Evolutionary conservation across 1,139 yeast species (phyloP).

Genomic region (Blastobotrys serpentis): DNA sequence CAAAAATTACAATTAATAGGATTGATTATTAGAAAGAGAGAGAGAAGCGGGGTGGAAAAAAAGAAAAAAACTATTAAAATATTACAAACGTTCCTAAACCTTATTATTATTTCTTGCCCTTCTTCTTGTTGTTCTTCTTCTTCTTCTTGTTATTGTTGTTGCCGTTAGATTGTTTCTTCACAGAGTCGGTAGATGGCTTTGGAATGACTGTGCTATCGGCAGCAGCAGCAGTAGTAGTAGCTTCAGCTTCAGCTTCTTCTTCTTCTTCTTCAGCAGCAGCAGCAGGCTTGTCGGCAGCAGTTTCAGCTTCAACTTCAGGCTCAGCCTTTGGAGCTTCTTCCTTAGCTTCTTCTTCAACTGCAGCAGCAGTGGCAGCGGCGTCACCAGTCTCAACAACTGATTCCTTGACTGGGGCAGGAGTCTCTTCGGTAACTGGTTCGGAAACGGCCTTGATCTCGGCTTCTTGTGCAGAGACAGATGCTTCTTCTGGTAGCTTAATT

Average conservation of each 20-base stretch:
- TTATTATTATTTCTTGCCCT: conserved; percentile 26
- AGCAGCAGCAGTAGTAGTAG: too few relatives aligned
- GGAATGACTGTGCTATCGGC: conserved; percentile 14
- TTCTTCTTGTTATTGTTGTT: conserved; percentile 18
- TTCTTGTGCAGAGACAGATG: conserved; percentile 9
- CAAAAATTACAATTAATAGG: too few relatives aligned
- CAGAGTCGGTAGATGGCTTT: conserved; percentile 18
- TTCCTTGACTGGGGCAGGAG: conserved; percentile 14
- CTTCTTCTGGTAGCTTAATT: conserved; percentile 8
- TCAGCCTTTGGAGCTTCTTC: conserved; percentile 12
- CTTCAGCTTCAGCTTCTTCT: too few relatives aligned
- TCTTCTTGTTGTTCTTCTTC: conserved; percentile 26
- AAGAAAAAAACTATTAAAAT: conserved; percentile 2
- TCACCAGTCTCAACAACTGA: conserved; percentile 10
- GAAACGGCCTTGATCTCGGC: conserved; percentile 11
- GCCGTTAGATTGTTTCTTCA: conserved; percentile 16
- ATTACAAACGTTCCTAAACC: background rate
- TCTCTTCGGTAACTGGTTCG: conserved; percentile 14
- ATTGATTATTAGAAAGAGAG: background rate
- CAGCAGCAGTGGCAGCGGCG: too few relatives aligned
- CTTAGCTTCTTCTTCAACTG: too few relatives aligned
- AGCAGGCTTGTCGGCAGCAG: too few relatives aligned
- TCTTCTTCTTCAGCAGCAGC: conserved; percentile 11
- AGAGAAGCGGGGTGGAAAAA: background rate
- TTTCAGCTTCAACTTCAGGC: conserved; percentile 12